Percentiles rank a stretch among this genome's conserved stretches.
Evolutionary conservation across 345 rosid genomes (phyloP).

Genomic region (Lepidium aucheri): DNA sequence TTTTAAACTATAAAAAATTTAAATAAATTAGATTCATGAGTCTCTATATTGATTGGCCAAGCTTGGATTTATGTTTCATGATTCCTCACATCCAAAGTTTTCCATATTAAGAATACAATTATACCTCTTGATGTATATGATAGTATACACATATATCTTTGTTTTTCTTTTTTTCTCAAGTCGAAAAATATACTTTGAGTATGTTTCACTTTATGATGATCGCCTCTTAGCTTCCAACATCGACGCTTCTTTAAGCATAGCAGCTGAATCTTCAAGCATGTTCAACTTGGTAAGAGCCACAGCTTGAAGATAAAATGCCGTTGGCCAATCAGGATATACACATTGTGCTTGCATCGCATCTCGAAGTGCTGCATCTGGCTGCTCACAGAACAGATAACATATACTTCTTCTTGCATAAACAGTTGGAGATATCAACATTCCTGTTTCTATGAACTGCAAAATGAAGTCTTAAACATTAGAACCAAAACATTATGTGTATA

Average conservation of each 20-base stretch:
- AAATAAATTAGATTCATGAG: too few species aligned
- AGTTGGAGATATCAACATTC: constrained; percentile 83
- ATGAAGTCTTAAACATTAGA: neutral
- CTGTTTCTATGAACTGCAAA: constrained; percentile 68
- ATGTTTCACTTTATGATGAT: constrained; percentile 19
- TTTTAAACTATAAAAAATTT: too few species aligned
- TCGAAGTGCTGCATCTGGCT: constrained; percentile 79
- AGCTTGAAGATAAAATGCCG: constrained; percentile 82
- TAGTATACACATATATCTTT: neutral
- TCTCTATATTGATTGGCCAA: too few species aligned
- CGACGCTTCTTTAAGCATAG: constrained; percentile 76
- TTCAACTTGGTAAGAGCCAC: constrained; percentile 79
- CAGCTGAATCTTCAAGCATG: constrained; percentile 79
- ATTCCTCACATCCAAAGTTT: too few species aligned
- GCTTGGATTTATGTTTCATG: too few species aligned
- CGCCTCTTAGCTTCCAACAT: constrained; percentile 57
- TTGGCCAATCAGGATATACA: constrained; percentile 81
- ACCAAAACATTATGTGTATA: too few species aligned
- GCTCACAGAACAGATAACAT: constrained; percentile 66
- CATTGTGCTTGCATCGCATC: constrained; percentile 97
- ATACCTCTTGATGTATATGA: too few species aligned
- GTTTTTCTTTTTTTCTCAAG: neutral
- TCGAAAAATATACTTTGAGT: neutral
- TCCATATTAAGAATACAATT: too few species aligned
- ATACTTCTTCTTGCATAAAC: constrained; percentile 75